phyloP scores from a whole-genome alignment of 768 basidiomycete species.

The Mycena epipterygia region DNA sequence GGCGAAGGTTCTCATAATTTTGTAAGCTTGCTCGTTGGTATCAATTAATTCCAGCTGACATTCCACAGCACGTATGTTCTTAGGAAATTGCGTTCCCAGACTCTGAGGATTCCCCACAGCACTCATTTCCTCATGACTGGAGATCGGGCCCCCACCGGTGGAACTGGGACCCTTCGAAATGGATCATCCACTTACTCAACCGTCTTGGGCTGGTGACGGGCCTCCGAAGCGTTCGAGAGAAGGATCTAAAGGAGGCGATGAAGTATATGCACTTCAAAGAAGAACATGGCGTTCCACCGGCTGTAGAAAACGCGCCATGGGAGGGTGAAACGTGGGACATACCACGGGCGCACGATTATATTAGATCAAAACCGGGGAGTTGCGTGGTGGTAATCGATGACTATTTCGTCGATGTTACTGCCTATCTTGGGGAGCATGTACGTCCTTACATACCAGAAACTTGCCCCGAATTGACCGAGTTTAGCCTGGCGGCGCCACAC shows the following conservation, averaged over 20 bases:
- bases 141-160: conserved; percentile 70
- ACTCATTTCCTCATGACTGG: conserved; percentile 85
- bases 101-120: conserved; percentile 52
- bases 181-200: conserved; percentile 73
- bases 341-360: conserved; percentile 49
- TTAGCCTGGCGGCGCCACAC: conserved; percentile 73
- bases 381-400: conserved; percentile 73
- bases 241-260: conserved; percentile 64
- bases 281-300: conserved; percentile 31
- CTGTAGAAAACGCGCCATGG: conserved; percentile 45
- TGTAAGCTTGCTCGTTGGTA: conserved; percentile 53
- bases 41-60: not conserved
- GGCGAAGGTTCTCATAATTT: conserved; percentile 89
- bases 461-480: conserved; percentile 6
- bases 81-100: not conserved
- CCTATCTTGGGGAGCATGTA: conserved; percentile 78
- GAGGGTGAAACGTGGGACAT: conserved; percentile 58
- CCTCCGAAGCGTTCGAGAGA: conserved; percentile 62
- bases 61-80: conserved; percentile 58
- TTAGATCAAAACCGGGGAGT: conserved; percentile 45
- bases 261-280: conserved; percentile 63
- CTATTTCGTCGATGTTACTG: conserved; percentile 71
- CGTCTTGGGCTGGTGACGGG: conserved; percentile 60
- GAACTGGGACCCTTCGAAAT: conserved; percentile 89
- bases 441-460: conserved; percentile 45